Conservation (phyloP, 2,329 filamentous ascomycete species). For the Penicillium sp. region DNA sequence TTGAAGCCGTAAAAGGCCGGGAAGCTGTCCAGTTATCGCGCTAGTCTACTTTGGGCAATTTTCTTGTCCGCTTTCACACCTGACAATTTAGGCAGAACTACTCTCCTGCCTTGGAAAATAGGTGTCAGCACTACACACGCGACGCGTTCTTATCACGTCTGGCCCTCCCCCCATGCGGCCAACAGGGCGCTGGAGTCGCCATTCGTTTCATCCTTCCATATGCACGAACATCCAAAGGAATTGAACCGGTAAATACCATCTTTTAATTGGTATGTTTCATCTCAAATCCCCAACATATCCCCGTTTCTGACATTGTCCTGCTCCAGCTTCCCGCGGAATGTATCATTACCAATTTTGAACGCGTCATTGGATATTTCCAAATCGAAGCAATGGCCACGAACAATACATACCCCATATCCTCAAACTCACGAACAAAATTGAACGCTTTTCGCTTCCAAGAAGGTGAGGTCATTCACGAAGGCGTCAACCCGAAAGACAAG, state of each 20-base stretch:
- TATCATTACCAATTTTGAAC: conserved; percentile 23
- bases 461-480: conserved; percentile 21
- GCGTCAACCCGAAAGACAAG: conserved; percentile 23
- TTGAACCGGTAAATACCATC: background rate
- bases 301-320: conserved; percentile 17
- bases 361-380: conserved; percentile 16
- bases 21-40: conserved; percentile 28
- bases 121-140: conserved; percentile 31
- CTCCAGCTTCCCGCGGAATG: conserved; percentile 27
- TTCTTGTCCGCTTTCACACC: conserved; percentile 30
- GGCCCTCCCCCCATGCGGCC: conserved; percentile 6
- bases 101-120: conserved; percentile 18
- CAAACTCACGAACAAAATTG: conserved; percentile 55
- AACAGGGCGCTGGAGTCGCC: conserved; percentile 17
- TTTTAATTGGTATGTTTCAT: background rate
- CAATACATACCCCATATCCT: conserved; percentile 45
- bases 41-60: conserved; percentile 33
- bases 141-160: conserved; percentile 32
- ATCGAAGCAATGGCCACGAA: conserved; percentile 29
- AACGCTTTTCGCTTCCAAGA: conserved; percentile 55
- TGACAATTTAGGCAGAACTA: conserved; percentile 19
- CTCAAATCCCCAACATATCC: background rate
- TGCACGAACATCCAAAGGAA: background rate
- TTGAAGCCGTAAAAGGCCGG: conserved; percentile 43
- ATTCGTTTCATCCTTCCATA: conserved; percentile 13